These are phyloP conservation scores for Trichoderma simmonsii DNA, from an alignment of 2,329 filamentous ascomycete genomes.

Conservation along the genomic window DNA sequence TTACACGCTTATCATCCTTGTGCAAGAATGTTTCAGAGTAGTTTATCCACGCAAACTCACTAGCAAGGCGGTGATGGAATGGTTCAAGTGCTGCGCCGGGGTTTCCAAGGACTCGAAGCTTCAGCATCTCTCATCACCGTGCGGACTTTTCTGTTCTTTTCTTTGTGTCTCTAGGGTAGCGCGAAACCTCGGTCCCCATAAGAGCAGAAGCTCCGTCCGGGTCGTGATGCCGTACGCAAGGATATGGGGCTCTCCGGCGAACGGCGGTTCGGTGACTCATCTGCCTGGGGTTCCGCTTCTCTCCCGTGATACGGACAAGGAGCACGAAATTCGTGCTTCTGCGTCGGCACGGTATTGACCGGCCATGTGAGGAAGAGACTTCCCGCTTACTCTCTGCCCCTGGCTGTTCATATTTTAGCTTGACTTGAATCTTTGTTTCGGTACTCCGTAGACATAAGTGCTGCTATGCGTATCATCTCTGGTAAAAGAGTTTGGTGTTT, in stretches of 20 bases:
- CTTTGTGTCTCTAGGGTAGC: slow-evolving; percentile 4
- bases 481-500: neutral
- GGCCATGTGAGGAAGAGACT: neutral
- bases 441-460: neutral
- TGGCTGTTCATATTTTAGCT: neutral
- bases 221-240: slow-evolving; percentile 10
- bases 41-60: neutral
- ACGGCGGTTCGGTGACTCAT: slow-evolving; percentile 18
- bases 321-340: slow-evolving; percentile 8
- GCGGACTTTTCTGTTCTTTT: neutral
- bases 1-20: slow-evolving; percentile 15
- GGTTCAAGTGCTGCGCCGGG: neutral
- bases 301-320: slow-evolving; percentile 12
- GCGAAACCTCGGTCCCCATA: neutral
- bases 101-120: neutral
- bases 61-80: slow-evolving; percentile 9
- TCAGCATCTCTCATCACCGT: neutral
- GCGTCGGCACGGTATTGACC: slow-evolving; percentile 3
- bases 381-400: slow-evolving; percentile 6
- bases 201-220: neutral
- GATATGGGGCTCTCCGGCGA: slow-evolving; percentile 11
- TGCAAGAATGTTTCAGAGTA: slow-evolving; percentile 7
- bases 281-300: slow-evolving; percentile 4
- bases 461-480: slow-evolving; percentile 7
- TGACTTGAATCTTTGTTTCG: neutral